A percentile compares a stretch with the other conserved stretches of the same genome.
Conservation (phyloP, 805 yeast species). For the Myxozyma udenii region DNA sequence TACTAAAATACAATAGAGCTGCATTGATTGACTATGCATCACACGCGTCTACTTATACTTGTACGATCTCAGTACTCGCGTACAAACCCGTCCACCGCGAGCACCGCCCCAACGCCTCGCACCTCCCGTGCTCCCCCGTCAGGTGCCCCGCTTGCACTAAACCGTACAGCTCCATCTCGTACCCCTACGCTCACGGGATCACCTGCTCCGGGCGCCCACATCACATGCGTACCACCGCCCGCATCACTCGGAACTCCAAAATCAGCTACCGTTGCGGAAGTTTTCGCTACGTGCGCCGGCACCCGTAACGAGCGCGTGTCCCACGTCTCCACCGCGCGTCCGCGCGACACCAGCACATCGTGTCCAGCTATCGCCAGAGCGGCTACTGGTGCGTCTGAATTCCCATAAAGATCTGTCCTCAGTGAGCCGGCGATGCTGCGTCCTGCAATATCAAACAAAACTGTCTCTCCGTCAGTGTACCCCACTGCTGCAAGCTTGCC, state of each 20-base stretch:
- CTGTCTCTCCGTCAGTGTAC: conserved; percentile 35
- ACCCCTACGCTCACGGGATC: neutral
- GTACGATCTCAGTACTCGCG: too few species aligned
- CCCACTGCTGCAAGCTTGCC: conserved; percentile 42
- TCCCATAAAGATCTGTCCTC: neutral
- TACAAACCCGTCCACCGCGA: neutral
- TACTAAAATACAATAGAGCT: too few species aligned
- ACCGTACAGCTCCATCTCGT: neutral
- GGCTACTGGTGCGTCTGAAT: neutral
- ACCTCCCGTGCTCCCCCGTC: neutral
- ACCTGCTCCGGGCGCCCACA: neutral
- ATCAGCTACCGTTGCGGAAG: neutral
- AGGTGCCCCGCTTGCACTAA: neutral
- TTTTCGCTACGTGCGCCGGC: neutral
- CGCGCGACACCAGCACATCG: conserved; percentile 12
- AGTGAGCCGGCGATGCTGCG: conserved; percentile 1
- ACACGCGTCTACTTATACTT: too few species aligned
- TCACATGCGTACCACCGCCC: neutral
- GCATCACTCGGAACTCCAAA: neutral
- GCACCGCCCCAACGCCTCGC: neutral
- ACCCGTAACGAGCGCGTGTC: conserved; percentile 8
- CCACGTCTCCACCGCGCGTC: conserved; percentile 13
- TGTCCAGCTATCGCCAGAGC: conserved; percentile 3
- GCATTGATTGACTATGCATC: too few species aligned
- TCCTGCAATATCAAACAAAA: conserved; percentile 14